phyloP scores from a whole-genome alignment of 495 filamentous ascomycete genomes.

The Thozetella sp. region DNA sequence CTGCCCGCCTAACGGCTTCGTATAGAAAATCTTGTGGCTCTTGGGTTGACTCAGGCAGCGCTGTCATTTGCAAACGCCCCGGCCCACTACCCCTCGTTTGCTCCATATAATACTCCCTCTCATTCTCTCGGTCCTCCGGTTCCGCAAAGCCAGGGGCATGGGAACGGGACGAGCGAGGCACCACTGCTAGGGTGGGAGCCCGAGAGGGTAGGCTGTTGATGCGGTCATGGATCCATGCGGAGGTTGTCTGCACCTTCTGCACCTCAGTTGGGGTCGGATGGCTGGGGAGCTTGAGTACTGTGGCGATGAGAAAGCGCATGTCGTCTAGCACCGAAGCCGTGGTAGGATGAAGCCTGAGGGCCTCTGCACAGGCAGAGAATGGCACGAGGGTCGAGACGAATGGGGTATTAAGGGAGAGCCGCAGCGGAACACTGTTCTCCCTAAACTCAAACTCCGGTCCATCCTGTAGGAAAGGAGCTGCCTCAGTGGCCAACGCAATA shows the following conservation, averaged over 20 bases:
- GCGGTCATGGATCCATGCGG: slow-evolving; percentile 32
- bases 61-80: too few relatives aligned
- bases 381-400: slow-evolving; percentile 21
- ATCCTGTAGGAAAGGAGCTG: slow-evolving; percentile 21
- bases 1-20: slow-evolving; percentile 27
- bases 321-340: slow-evolving; percentile 39
- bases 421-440: slow-evolving; percentile 26
- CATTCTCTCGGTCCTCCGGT: too few relatives aligned
- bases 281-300: slow-evolving; percentile 27
- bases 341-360: slow-evolving; percentile 25
- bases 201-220: slow-evolving; percentile 23
- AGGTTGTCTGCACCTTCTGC: slow-evolving; percentile 28
- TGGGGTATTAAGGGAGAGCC: slow-evolving; percentile 36
- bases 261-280: slow-evolving; percentile 25
- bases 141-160: slow-evolving; percentile 8
- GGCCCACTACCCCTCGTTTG: too few relatives aligned
- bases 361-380: slow-evolving; percentile 28
- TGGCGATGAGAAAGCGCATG: slow-evolving; percentile 30
- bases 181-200: slow-evolving; percentile 7
- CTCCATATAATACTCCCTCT: too few relatives aligned
- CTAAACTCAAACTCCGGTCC: slow-evolving; percentile 26
- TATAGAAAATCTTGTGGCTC: slow-evolving; percentile 27
- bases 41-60: too few relatives aligned
- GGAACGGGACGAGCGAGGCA: slow-evolving; percentile 5
- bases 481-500: slow-evolving; percentile 33